A percentile compares a stretch with the other conserved stretches of the same genome.
phyloP scores from a whole-genome alignment of 768 basidiomycete genomes.

The Russula virescens region DNA sequence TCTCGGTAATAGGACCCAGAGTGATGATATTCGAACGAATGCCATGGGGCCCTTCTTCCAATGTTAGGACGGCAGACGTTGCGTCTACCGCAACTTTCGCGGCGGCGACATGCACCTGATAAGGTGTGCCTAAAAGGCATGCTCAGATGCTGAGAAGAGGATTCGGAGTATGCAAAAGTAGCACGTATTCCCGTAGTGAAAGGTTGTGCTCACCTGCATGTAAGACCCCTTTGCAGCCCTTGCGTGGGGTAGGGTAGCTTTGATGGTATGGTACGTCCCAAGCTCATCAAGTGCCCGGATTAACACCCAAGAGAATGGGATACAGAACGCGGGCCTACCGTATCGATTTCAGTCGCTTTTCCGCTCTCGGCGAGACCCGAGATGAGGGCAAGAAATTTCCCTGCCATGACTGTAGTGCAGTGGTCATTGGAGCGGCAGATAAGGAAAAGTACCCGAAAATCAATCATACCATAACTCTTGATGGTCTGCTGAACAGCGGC shows the following conservation, averaged over 20 bases:
- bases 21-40: conserved; percentile 85
- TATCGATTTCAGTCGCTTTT: conserved; percentile 92
- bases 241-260: conserved; percentile 77
- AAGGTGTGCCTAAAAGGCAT: conserved; percentile 53
- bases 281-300: conserved; percentile 42
- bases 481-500: conserved; percentile 73
- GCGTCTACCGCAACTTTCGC: conserved; percentile 96
- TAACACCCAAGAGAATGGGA: neutral
- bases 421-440: neutral
- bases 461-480: conserved; percentile 76
- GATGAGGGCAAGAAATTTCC: conserved; percentile 91
- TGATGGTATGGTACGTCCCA: conserved; percentile 92
- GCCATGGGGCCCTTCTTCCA: conserved; percentile 94
- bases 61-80: conserved; percentile 74
- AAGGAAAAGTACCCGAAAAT: conserved; percentile 43
- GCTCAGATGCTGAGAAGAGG: neutral
- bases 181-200: conserved; percentile 72
- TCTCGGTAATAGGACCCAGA: conserved; percentile 75
- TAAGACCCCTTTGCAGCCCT: conserved; percentile 72
- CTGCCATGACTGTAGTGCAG: conserved; percentile 68
- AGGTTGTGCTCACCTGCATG: conserved; percentile 82
- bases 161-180: neutral
- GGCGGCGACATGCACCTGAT: conserved; percentile 89
- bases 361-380: conserved; percentile 80
- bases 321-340: conserved; percentile 41